Evolutionary conservation across 1,284 basidiomycete genomes (phyloP).

Genomic region (Tilletia setariae): DNA sequence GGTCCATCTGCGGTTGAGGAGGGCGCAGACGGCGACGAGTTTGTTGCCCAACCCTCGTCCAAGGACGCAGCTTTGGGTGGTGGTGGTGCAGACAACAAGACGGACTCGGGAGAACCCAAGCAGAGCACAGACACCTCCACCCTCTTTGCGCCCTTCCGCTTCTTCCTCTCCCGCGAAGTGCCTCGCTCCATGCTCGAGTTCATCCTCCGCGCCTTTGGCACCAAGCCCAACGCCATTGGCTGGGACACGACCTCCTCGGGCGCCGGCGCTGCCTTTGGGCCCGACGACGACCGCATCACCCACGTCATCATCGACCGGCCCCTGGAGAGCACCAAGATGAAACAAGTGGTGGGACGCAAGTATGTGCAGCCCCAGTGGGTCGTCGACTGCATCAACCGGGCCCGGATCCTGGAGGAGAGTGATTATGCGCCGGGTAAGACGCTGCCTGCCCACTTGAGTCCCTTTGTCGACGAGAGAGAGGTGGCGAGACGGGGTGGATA

Average conservation of each 20-base stretch:
- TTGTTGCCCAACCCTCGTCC: constrained; percentile 58
- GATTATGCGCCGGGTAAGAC: constrained; percentile 80
- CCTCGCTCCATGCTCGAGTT: constrained; percentile 93
- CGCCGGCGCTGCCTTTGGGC: constrained; percentile 70
- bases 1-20: constrained; percentile 5
- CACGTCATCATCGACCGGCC: constrained; percentile 96
- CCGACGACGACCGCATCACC: constrained; percentile 68
- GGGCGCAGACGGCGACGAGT: constrained; percentile 32
- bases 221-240: constrained; percentile 67
- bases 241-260: constrained; percentile 80
- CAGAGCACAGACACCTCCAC: constrained; percentile 27
- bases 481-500: constrained; percentile 56
- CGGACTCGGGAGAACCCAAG: background rate
- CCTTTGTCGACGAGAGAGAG: constrained; percentile 78
- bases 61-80: constrained; percentile 60
- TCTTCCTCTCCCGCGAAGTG: constrained; percentile 92
- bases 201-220: constrained; percentile 82
- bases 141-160: constrained; percentile 81
- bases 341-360: constrained; percentile 63
- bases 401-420: constrained; percentile 78
- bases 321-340: constrained; percentile 35
- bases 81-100: constrained; percentile 53
- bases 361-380: constrained; percentile 98
- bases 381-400: constrained; percentile 88
- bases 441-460: constrained; percentile 91